Percentiles rank a stretch among this genome's conserved stretches.
phyloP scores from a whole-genome alignment of 768 basidiomycete species.

The Kwoniella dejecticola region DNA sequence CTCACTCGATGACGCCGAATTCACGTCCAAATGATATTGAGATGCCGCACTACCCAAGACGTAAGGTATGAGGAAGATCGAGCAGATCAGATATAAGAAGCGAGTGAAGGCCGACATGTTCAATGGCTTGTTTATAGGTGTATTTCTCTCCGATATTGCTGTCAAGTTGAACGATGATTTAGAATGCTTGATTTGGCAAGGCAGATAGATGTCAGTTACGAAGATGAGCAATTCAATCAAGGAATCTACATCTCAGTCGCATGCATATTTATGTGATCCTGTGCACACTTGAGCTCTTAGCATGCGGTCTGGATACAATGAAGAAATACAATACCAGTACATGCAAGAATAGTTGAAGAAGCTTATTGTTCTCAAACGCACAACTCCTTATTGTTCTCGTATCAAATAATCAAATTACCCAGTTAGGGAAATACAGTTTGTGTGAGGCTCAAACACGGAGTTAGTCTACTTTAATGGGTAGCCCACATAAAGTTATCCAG shows the following conservation, averaged over 20 bases:
- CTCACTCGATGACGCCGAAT: constrained; percentile 8
- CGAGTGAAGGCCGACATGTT: background rate
- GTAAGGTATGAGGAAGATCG: constrained; percentile 3
- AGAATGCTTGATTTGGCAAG: no score
- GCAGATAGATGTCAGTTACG: no score
- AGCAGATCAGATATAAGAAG: background rate
- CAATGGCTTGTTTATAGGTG: background rate
- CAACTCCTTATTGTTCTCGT: background rate
- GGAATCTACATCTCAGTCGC: no score
- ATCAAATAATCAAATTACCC: constrained; percentile 3
- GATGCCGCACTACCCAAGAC: constrained; percentile 10
- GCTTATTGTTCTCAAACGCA: constrained; percentile 5
- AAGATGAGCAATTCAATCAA: no score
- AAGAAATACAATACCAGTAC: background rate
- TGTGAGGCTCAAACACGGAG: background rate
- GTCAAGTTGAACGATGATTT: no score
- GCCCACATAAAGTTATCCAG: background rate
- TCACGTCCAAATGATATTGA: constrained; percentile 15
- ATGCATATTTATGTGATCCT: background rate
- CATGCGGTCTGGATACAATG: background rate
- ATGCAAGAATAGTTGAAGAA: background rate
- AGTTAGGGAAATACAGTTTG: background rate
- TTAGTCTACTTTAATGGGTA: background rate
- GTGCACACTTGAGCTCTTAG: background rate
- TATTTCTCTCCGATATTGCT: no score